phyloP scores from a whole-genome alignment of 1,284 basidiomycete genomes.

The Ganoderma leucocontextum region DNA sequence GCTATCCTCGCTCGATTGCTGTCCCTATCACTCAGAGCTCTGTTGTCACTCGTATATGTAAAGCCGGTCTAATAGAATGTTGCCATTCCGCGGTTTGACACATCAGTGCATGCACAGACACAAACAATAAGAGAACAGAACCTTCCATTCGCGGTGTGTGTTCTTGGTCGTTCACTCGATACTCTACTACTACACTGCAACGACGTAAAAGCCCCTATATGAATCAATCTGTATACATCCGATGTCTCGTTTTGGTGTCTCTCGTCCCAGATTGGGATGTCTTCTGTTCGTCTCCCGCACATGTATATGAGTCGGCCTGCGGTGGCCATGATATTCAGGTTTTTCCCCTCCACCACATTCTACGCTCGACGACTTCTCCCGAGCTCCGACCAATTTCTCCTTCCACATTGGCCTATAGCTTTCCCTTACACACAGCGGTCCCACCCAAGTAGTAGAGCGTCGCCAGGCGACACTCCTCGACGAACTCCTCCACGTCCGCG shows the following conservation, averaged over 20 bases:
- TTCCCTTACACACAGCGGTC: conserved; percentile 6
- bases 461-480: conserved; percentile 34
- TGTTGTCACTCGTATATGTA: not conserved
- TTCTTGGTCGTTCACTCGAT: not conserved
- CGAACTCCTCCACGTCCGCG: conserved; percentile 32
- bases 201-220: not conserved
- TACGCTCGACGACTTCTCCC: too few species aligned
- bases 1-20: conserved; percentile 13
- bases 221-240: not conserved
- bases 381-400: too few species aligned
- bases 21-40: not conserved
- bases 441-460: conserved; percentile 30
- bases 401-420: conserved; percentile 11
- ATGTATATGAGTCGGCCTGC: too few species aligned
- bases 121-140: too few species aligned
- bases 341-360: too few species aligned
- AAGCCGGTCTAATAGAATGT: not conserved
- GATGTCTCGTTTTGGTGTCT: too few species aligned
- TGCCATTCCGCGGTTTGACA: not conserved
- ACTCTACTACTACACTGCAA: not conserved
- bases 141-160: too few species aligned
- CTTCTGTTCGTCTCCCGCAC: too few species aligned
- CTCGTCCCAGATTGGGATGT: too few species aligned
- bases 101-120: too few species aligned
- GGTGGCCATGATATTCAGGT: too few species aligned